phyloP scores from a whole-genome alignment of 208 protist species.

The Acanthamoeba culbertsoni region DNA sequence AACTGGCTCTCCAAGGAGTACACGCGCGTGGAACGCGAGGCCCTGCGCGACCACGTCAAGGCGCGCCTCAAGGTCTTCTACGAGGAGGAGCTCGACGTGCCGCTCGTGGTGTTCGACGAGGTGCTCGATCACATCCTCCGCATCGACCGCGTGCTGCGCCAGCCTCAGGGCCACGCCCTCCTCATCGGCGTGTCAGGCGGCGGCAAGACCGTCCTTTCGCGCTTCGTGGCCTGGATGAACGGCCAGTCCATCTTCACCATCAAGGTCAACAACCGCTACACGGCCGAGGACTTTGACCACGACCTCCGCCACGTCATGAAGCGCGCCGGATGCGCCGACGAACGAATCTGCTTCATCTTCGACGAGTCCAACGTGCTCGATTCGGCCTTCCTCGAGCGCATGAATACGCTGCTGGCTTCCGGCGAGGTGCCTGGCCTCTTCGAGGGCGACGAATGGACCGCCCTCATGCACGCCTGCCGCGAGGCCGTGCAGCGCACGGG shows the following conservation, averaged over 20 bases:
- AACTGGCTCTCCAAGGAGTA: conserved; percentile 94
- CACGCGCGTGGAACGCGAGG: conserved; percentile 87
- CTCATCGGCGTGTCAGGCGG: conserved; percentile 95
- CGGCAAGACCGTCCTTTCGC: conserved; percentile 97
- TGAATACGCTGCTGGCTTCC: conserved; percentile 99
- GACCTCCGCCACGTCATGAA: conserved; percentile 96
- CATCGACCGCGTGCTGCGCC: conserved; percentile 97
- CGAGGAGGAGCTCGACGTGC: conserved; percentile 97
- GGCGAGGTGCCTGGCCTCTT: conserved; percentile 98
- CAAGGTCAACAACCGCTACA: conserved; percentile 96
- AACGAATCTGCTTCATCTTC: conserved; percentile 99
- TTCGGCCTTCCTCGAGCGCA: conserved; percentile 98
- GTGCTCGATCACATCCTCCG: conserved; percentile 98
- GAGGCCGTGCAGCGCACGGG: conserved; percentile 77
- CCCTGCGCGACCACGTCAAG: conserved; percentile 90
- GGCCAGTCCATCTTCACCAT: conserved; percentile 95
- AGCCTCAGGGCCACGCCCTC: conserved; percentile 96
- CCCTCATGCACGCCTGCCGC: conserved; percentile 90
- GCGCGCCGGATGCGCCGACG: conserved; percentile 93
- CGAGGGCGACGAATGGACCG: conserved; percentile 96
- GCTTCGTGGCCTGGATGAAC: conserved; percentile 98
- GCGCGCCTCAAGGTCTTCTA: conserved; percentile 91
- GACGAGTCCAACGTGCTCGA: conserved; percentile 99
- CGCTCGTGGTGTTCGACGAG: conserved; percentile 97
- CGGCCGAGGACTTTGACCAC: conserved; percentile 95